Conservation (phyloP, 1,284 basidiomycete species). For the Sporisorium scitamineum region DNA sequence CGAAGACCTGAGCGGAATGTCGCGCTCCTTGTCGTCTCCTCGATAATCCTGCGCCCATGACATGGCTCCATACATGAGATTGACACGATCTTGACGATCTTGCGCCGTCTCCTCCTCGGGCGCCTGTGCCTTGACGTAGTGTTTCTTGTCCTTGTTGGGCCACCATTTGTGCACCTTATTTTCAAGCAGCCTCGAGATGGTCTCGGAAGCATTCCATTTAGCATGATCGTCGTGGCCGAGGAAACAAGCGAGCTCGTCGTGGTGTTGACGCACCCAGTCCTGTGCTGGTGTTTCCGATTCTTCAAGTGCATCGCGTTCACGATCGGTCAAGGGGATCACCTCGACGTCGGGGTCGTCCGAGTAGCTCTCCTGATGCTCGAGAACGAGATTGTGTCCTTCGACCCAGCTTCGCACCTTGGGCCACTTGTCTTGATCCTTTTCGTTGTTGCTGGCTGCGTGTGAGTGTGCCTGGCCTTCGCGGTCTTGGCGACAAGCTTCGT, state of each 20-base stretch:
- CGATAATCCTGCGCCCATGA: constrained; percentile 39
- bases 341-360: constrained; percentile 58
- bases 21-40: constrained; percentile 13
- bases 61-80: constrained; percentile 53
- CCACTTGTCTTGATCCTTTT: constrained; percentile 38
- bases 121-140: constrained; percentile 33
- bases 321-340: constrained; percentile 57
- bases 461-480: constrained; percentile 38
- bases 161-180: constrained; percentile 47
- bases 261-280: constrained; percentile 55
- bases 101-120: constrained; percentile 42
- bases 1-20: constrained; percentile 15
- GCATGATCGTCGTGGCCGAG: constrained; percentile 43
- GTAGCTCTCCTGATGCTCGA: constrained; percentile 59
- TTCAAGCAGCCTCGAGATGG: constrained; percentile 46
- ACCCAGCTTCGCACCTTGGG: constrained; percentile 62
- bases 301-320: constrained; percentile 47
- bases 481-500: constrained; percentile 37
- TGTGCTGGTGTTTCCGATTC: constrained; percentile 52
- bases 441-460: constrained; percentile 4
- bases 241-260: constrained; percentile 50
- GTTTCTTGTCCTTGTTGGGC: constrained; percentile 39
- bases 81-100: constrained; percentile 40
- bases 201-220: constrained; percentile 45
- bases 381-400: constrained; percentile 63